Conservation (phyloP, 2,329 filamentous ascomycete species). For the Penicillium sp. region DNA sequence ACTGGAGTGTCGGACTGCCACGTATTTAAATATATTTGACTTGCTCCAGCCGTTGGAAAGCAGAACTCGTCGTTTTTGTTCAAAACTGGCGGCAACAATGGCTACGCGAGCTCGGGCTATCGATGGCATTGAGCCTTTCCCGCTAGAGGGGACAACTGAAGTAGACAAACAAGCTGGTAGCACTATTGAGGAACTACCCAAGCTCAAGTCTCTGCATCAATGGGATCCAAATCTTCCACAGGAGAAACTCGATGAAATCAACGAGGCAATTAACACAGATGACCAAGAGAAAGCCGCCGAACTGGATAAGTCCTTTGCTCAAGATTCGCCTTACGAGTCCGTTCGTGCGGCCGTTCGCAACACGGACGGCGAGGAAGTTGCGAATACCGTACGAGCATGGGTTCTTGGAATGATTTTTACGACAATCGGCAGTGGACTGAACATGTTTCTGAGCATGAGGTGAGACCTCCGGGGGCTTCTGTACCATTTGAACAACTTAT, state of each 20-base stretch:
- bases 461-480: slow-evolving; percentile 25
- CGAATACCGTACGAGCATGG: slow-evolving; percentile 62
- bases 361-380: slow-evolving; percentile 59
- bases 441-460: slow-evolving; percentile 55
- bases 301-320: slow-evolving; percentile 47
- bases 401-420: slow-evolving; percentile 56
- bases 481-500: neutral
- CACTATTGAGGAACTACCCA: slow-evolving; percentile 8
- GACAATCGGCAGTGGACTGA: slow-evolving; percentile 57
- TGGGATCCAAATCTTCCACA: slow-evolving; percentile 61
- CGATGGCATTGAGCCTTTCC: slow-evolving; percentile 1
- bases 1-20: too few relatives aligned
- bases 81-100: too few relatives aligned
- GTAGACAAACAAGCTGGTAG: neutral
- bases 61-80: too few relatives aligned
- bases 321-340: slow-evolving; percentile 64
- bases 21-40: too few relatives aligned
- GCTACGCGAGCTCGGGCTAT: neutral
- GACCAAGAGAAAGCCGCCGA: slow-evolving; percentile 59
- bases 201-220: slow-evolving; percentile 30
- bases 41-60: too few relatives aligned
- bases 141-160: neutral
- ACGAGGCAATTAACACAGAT: slow-evolving; percentile 52
- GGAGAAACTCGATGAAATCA: slow-evolving; percentile 58
- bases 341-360: slow-evolving; percentile 61